Evolutionary conservation across 1,284 basidiomycete species (phyloP).

Genomic region (Phylloboletellus chloephorus): DNA sequence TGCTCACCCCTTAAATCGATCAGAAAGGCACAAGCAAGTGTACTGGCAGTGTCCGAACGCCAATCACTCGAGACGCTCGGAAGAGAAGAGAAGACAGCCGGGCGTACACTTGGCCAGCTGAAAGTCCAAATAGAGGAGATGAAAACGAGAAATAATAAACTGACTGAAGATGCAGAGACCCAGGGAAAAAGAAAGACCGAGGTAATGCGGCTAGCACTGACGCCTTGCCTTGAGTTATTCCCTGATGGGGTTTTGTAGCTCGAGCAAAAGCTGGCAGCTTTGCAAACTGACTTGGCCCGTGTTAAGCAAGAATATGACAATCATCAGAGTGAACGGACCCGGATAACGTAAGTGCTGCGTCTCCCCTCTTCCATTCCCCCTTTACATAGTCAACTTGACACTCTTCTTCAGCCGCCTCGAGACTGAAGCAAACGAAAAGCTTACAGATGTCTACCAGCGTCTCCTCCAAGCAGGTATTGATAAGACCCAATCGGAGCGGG

Average conservation of each 20-base stretch:
- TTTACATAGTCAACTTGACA: background rate
- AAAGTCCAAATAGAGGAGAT: slow-evolving; percentile 65
- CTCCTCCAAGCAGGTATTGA: slow-evolving; percentile 87
- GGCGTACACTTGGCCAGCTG: slow-evolving; percentile 63
- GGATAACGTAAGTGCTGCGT: slow-evolving; percentile 53
- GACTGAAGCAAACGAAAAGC: slow-evolving; percentile 86
- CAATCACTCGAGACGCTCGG: slow-evolving; percentile 77
- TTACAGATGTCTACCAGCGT: slow-evolving; percentile 78
- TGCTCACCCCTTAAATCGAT: slow-evolving; percentile 9
- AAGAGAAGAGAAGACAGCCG: slow-evolving; percentile 78
- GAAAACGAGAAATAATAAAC: slow-evolving; percentile 54
- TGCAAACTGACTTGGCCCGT: slow-evolving; percentile 51
- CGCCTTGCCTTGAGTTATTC: background rate
- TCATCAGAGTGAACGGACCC: slow-evolving; percentile 67
- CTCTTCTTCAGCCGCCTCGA: slow-evolving; percentile 67
- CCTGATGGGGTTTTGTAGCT: slow-evolving; percentile 40
- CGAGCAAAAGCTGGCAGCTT: slow-evolving; percentile 49
- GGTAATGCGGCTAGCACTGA: slow-evolving; percentile 35
- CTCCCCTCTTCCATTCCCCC: background rate
- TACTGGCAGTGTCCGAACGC: slow-evolving; percentile 81
- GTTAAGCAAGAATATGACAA: slow-evolving; percentile 71
- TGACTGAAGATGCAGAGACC: slow-evolving; percentile 54
- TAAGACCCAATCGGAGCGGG: slow-evolving; percentile 80
- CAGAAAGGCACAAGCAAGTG: slow-evolving; percentile 74
- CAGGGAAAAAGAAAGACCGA: slow-evolving; percentile 57